Base-by-base conservation (phyloP, 148 eudicot genomes). In the Bassia scoparia region DNA sequence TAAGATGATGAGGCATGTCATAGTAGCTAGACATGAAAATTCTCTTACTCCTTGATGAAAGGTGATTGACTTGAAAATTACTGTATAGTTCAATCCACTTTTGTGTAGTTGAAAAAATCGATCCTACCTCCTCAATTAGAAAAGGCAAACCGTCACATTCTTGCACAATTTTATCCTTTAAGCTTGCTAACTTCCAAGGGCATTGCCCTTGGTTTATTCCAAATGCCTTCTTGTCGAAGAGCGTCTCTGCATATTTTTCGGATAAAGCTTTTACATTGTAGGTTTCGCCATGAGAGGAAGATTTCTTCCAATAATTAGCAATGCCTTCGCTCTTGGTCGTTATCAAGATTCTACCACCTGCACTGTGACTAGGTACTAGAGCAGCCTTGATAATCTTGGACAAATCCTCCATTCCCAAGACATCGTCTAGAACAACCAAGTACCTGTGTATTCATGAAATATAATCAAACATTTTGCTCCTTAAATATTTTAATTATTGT, bases 91-190 rank as follows among this genome's bases (percentile, higher is more conserved):
- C 70, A 46, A 67, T 67, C 70, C 70, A 67, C 37, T 60, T 60
- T 4, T 60, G 37, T 5, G 37, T 60, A 18, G 64, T 31, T 60
- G 64, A 60, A 18, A 67, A 67, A 10, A 13, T n/a, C 23, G 53
- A 33, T 34, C 70, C 70, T 41, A 24, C 24, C 27, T 46, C 44
- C 70, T 67, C 70, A 16, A 46, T 67, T 27, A 67, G 20, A 27
- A 46, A 24, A 54, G 70, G 70, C 33, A 67, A 46, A n/a, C 70
- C 70, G 27, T 67, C 70, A 41, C 70, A 67, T 67, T 67, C 70
- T 14, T 41, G 7, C 20, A 67, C 70, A 67, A 67, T 67, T 14
- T 13, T 44, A 14, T 67, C 54, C 35, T 30, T 24, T 46, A 67
- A 46, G n/a, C 48, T 44, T 14, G 26, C 26, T 24, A 67, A 33